Evolutionary conservation across 1,139 yeast genomes (phyloP), one percentile per base, ranked within the genome.

Genomic region (Williopsis jadinii): DNA sequence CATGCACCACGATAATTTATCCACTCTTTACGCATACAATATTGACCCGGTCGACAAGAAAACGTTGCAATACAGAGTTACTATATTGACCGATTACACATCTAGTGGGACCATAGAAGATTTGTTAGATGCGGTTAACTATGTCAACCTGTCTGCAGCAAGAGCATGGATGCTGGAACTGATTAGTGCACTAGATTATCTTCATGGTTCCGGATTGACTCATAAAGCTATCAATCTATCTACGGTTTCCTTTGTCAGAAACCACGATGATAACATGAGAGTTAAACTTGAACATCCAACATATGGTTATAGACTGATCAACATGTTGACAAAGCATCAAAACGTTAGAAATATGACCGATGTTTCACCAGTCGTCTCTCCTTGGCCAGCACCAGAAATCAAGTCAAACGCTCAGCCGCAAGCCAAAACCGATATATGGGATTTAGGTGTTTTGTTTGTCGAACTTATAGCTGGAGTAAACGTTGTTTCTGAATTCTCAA

Each of bases 401-500:
- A 64, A 67, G 35, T 55, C 59, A 0, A 63, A 64, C 11, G 51
- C 61, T 13, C 59, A 68, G 36, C 81, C 83, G 10, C 84, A 82
- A 43, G 68, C 86, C 35, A 86, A 87, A 56, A 80, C 96, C 0
- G 98, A 94, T 63, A 82, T 94, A 6, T 92, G 97, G 96, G 84
- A 85, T 53, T 65, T 90, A 38, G 98, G 97, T 3, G 86, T 85
- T 0, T 62, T 85, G 5, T 81, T 92, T 52, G 66, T 85, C 27
- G 77, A 85, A 47, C 71, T 87, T 54, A 75, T 88, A 58, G 66
- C 80, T 35, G 95, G 95, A 9, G 59, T 66, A n/a, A 71, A 73
- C 24, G 63, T 81, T 0, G 64, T 73, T 1, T 62, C 71, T 11
- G 73, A 72, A 10, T 85, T 67, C 52, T 61, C 68, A 11, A 67